phyloP scores from a whole-genome alignment of 129 eudicot species.

The Escallonia rubra region DNA sequence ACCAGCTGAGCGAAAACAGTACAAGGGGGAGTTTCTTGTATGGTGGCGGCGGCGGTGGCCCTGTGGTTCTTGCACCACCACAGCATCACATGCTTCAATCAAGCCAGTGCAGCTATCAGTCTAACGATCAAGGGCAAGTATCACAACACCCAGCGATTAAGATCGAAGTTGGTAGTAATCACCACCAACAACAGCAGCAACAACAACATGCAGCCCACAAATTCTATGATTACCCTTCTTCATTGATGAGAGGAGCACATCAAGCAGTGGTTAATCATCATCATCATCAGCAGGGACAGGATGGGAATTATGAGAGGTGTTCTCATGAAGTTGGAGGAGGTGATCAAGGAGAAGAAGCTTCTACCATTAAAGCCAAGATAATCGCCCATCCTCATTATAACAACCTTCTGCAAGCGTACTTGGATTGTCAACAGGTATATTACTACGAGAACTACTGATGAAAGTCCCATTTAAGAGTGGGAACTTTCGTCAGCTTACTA shows the following conservation, averaged over 20 bases:
- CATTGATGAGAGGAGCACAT: constrained; percentile 16
- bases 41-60: constrained; percentile 38
- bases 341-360: constrained; percentile 33
- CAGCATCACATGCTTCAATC: constrained; percentile 19
- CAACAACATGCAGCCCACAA: constrained; percentile 13
- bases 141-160: constrained; percentile 44
- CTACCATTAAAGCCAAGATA: constrained; percentile 78
- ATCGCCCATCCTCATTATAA: constrained; percentile 92
- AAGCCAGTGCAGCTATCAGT: constrained; percentile 10
- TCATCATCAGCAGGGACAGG: constrained; percentile 7
- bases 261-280: constrained; percentile 11
- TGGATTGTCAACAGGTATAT: constrained; percentile 88
- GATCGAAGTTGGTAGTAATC: constrained; percentile 54
- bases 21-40: constrained; percentile 41
- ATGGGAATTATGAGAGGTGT: background rate
- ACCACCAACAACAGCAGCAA: constrained; percentile 2
- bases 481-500: no score
- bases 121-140: constrained; percentile 2
- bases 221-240: constrained; percentile 41
- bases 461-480: no score
- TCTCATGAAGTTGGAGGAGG: no score
- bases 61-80: background rate
- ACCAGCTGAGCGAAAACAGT: constrained; percentile 47
- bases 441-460: background rate
- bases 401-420: constrained; percentile 83